Percentiles rank a stretch among this genome's conserved stretches.
Conservation (phyloP, 176 grass and related monocot species). For the Canna indica region DNA sequence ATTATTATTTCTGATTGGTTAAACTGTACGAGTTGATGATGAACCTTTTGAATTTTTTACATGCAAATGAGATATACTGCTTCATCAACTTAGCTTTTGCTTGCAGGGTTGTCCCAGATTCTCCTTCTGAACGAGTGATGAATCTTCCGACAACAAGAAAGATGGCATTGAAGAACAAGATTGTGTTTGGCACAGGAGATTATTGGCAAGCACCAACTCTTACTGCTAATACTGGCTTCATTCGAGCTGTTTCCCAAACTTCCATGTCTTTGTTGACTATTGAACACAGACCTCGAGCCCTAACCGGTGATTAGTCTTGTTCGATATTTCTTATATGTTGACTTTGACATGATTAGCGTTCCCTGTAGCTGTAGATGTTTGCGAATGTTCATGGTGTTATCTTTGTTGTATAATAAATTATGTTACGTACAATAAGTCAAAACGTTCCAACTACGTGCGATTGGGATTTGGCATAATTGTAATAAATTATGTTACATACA, state of each 20-base stretch:
- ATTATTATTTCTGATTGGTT: not conserved
- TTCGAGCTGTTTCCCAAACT: slow-evolving; percentile 70
- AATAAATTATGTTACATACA: too few species aligned
- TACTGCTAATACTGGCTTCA: slow-evolving; percentile 72
- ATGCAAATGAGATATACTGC: not conserved
- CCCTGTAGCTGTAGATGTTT: not conserved
- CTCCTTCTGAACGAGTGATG: slow-evolving; percentile 56
- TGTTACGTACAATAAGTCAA: too few species aligned
- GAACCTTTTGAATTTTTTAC: not conserved
- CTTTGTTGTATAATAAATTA: not conserved
- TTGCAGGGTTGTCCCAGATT: slow-evolving; percentile 58
- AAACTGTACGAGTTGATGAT: not conserved
- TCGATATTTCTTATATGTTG: not conserved
- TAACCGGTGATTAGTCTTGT: slow-evolving; percentile 31
- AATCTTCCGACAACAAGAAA: slow-evolving; percentile 81
- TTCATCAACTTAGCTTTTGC: not conserved
- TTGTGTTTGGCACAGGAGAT: slow-evolving; percentile 86
- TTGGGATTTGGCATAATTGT: too few species aligned
- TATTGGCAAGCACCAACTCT: slow-evolving; percentile 68
- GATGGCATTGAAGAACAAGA: slow-evolving; percentile 66
- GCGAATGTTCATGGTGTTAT: not conserved
- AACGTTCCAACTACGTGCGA: too few species aligned
- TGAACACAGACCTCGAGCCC: slow-evolving; percentile 64
- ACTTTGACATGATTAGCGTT: not conserved
- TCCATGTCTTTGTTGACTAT: slow-evolving; percentile 70